Base-by-base conservation (phyloP, 1,284 basidiomycete genomes). In the Lentinula novae-zelandiae region DNA sequence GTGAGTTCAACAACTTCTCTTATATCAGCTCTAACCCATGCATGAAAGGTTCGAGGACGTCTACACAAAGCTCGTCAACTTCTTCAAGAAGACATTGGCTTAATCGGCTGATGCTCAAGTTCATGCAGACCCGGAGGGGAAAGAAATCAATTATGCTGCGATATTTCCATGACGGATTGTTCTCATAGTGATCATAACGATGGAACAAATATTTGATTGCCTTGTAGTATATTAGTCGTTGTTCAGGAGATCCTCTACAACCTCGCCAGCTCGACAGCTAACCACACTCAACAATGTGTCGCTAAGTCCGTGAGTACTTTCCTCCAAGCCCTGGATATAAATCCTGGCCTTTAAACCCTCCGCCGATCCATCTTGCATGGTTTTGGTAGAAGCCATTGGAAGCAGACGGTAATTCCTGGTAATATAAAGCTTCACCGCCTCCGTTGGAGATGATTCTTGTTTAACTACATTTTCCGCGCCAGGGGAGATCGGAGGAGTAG, bases 321-420 rank as follows among this genome's bases (percentile, higher is more conserved):
- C 84, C 59, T 80, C 81, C 49, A 80, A 76, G 31, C 84, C 84
- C 67, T 85, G 84, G 15, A 86, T 66, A 66, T 84, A 86, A 9
- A 86, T 72, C 15, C 77, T 72, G 2, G 81, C 74, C 52, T 71
- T 68, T 49, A 76, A 72, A 27, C 34, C 22, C 22, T 34, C 27
- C 39, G 33, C 22, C n/a, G 64, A 55, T 38, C 65, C 66, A 27
- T 27, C 27, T 4, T 27, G 27, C 27, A 27, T 27, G n/a, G 60
- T 57, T 33, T 44, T 8, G 31, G 38, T 38, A 22, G 63, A 53
- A 22, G 56, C 52, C 34, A 62, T 40, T 8, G 81, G 76, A 39
- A 81, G 68, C 54, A 83, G 71, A 33, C 72, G 78, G 67, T 80
- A 84, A 36, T 71, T 73, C 33, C 82, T 75, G 7, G 79, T 76